Evolutionary conservation across 2,329 filamentous ascomycete genomes (phyloP).

Genomic region (Microsporum canis): DNA sequence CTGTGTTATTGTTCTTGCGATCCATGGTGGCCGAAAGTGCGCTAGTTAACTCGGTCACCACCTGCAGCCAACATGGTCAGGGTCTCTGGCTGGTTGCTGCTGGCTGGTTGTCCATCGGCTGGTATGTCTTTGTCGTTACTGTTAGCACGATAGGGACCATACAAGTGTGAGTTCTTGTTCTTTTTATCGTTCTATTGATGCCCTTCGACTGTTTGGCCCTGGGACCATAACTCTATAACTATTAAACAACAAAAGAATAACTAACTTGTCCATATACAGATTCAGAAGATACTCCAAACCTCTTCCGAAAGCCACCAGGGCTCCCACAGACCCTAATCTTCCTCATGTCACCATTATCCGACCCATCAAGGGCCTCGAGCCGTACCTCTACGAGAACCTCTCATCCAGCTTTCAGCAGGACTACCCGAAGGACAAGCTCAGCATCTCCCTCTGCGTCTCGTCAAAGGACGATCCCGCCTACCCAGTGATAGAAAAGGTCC

Average conservation of each 20-base stretch:
- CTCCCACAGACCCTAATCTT: slow-evolving; percentile 36
- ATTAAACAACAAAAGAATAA: background rate
- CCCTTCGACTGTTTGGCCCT: background rate
- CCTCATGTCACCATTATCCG: slow-evolving; percentile 85
- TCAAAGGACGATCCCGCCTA: slow-evolving; percentile 64
- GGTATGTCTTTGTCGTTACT: slow-evolving; percentile 44
- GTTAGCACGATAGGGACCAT: slow-evolving; percentile 49
- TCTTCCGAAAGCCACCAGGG: slow-evolving; percentile 33
- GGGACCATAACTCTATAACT: background rate
- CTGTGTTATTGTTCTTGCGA: background rate
- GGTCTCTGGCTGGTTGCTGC: slow-evolving; percentile 28
- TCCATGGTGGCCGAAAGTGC: slow-evolving; percentile 2
- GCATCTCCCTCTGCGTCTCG: slow-evolving; percentile 72
- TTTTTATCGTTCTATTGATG: background rate
- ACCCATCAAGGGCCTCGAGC: slow-evolving; percentile 85
- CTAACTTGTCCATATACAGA: slow-evolving; percentile 28
- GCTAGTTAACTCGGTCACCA: slow-evolving; percentile 1
- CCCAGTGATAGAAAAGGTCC: slow-evolving; percentile 57
- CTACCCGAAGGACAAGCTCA: slow-evolving; percentile 66
- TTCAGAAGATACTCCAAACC: slow-evolving; percentile 43
- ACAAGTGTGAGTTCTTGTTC: slow-evolving; percentile 43
- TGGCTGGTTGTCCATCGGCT: slow-evolving; percentile 41
- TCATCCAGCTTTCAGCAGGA: slow-evolving; percentile 71
- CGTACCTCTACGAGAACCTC: slow-evolving; percentile 82
- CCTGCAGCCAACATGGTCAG: slow-evolving; percentile 11